Base-by-base conservation (phyloP, 441 rosid species). In the Aquilaria agallochum region DNA sequence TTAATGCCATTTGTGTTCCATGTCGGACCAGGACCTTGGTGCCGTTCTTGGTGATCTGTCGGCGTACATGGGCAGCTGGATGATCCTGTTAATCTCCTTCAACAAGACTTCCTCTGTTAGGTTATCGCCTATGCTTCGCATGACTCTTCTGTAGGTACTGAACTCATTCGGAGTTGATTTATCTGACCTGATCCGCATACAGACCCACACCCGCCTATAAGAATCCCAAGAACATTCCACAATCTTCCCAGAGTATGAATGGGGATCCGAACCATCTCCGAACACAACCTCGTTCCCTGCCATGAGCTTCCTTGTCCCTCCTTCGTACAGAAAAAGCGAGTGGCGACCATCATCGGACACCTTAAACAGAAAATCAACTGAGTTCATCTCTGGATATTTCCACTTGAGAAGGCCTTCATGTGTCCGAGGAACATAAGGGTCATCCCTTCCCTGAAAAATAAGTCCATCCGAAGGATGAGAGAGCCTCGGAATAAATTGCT, bases 371-470 rank as follows among this genome's bases (percentile, higher is more conserved):
- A 92, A 92, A 77, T 95, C 99, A 50, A 95, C 96, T 4, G 97
- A 95, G 79, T 95, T 95, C 97, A 89, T 73, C 60, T 83, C 83
- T 51, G 98, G 87, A 79, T 95, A 95, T 72, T 95, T 95, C 99
- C 99, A 92, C 80, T 95, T 95, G 70, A 95, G 67, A 66, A 95
- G 96, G 58, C 98, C 97, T 76, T 95, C 94, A 67, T 95, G 96
- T 30, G 98, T 89, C 56, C 96, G 94, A 53, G 99, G 89, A 71
- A 90, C 89, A 57, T 95, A 95, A 56, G 96, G 98, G 75, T 95
- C 99, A 73, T 95, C 98, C 99, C 98, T 92, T 53, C 96, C 99
- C 97, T 96, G 99, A 83, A 96, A 96, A 62, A 96, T 88, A 62
- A 95, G 89, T 45, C 99, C 99, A 66, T 96, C 99, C 3, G 99